These are phyloP conservation scores for Balakata baccata DNA, from an alignment of 345 rosid species.

Conservation along the genomic window DNA sequence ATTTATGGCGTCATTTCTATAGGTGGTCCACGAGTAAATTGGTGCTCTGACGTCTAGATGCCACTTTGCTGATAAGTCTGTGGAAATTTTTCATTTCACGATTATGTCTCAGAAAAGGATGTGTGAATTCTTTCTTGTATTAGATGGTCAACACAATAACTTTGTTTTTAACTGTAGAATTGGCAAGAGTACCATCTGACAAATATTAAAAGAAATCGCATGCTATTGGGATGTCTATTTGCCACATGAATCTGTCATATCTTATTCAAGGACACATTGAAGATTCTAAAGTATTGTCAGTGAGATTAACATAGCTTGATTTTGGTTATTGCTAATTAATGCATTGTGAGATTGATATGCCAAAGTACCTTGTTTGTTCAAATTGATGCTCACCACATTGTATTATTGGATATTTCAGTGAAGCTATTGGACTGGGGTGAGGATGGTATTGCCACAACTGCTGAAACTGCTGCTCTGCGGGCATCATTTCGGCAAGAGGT, in stretches of 20 bases:
- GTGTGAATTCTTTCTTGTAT: neutral
- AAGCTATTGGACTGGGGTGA: slow-evolving; percentile 92
- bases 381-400: neutral
- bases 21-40: neutral
- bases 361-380: neutral
- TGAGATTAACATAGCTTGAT: neutral
- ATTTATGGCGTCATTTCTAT: neutral
- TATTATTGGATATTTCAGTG: slow-evolving; percentile 44
- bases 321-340: neutral
- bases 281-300: neutral
- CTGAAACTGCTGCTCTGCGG: slow-evolving; percentile 74
- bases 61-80: neutral
- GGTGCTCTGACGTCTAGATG: neutral
- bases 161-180: neutral
- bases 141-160: neutral
- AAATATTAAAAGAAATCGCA: neutral
- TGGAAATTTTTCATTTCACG: neutral
- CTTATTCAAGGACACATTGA: neutral
- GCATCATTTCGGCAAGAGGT: slow-evolving; percentile 85
- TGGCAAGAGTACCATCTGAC: neutral
- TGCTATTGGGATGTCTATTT: neutral
- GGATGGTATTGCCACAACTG: slow-evolving; percentile 53
- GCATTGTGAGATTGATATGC: neutral
- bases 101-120: neutral
- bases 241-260: neutral